These are phyloP conservation scores for Prunus mongolica DNA, from an alignment of 306 rosid species.

Conservation along the genomic window DNA sequence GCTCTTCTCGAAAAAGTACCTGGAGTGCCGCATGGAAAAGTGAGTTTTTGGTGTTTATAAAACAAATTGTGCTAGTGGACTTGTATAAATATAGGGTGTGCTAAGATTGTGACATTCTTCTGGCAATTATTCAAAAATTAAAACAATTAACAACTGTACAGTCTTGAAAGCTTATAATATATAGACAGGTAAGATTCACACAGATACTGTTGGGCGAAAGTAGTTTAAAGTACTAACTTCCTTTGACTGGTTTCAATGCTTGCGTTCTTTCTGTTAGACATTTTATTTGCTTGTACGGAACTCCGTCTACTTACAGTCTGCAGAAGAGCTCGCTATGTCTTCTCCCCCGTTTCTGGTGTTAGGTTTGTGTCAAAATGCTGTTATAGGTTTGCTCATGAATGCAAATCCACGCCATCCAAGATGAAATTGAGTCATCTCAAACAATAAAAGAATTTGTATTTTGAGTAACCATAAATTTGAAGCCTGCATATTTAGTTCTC, in stretches of 20 bases:
- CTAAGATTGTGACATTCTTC: neutral
- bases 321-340: neutral
- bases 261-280: no score
- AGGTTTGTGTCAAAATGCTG: neutral
- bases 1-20: slow-evolving; percentile 69
- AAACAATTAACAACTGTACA: neutral
- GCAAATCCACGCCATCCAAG: neutral
- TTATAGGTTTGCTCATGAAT: neutral
- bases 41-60: slow-evolving; percentile 35
- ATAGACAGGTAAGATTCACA: neutral
- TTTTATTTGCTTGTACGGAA: neutral
- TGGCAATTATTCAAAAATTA: neutral
- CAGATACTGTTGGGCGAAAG: neutral
- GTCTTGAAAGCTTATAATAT: neutral
- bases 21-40: slow-evolving; percentile 92
- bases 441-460: neutral
- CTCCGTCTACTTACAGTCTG: neutral
- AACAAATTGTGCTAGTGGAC: neutral
- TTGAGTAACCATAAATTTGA: neutral
- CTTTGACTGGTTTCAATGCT: neutral
- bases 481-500: neutral
- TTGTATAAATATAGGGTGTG: neutral
- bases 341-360: neutral
- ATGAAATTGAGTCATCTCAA: neutral
- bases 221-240: neutral